phyloP scores from a whole-genome alignment of 164 flowering plant genomes.

The Vitis rupestris region DNA sequence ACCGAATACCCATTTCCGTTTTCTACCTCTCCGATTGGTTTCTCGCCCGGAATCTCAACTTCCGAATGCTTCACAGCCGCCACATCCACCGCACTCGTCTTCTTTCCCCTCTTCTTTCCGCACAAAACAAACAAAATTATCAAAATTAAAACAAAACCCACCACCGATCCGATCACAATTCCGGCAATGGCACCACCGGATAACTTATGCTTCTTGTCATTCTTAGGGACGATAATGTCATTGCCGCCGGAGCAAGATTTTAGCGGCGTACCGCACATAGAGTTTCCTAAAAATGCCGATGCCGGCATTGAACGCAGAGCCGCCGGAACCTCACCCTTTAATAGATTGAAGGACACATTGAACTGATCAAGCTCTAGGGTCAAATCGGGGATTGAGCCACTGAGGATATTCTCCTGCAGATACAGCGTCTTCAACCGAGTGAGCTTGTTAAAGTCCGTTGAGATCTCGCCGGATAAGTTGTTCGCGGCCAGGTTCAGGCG shows the following conservation, averaged over 20 bases:
- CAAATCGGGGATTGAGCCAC: slow-evolving; percentile 61
- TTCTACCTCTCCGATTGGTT: slow-evolving; percentile 24
- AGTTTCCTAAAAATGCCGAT: slow-evolving; percentile 51
- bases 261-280: slow-evolving; percentile 76
- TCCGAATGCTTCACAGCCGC: slow-evolving; percentile 35
- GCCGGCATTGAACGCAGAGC: slow-evolving; percentile 21
- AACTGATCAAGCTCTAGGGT: slow-evolving; percentile 50
- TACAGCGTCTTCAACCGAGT: slow-evolving; percentile 53
- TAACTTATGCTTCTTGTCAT: slow-evolving; percentile 23
- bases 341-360: slow-evolving; percentile 62
- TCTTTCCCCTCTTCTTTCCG: slow-evolving; percentile 41
- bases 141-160: slow-evolving; percentile 33
- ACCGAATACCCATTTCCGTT: slow-evolving; percentile 32
- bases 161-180: slow-evolving; percentile 53
- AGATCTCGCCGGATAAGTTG: slow-evolving; percentile 63
- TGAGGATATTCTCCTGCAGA: slow-evolving; percentile 49
- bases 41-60: slow-evolving; percentile 29
- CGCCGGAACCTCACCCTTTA: slow-evolving; percentile 69
- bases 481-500: slow-evolving; percentile 67
- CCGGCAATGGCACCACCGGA: slow-evolving; percentile 63
- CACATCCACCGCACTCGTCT: slow-evolving; percentile 35
- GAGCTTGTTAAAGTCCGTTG: slow-evolving; percentile 43
- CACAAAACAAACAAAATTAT: slow-evolving; percentile 33
- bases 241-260: slow-evolving; percentile 29
- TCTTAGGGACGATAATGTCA: neutral